phyloP scores from a whole-genome alignment of 805 yeast species.

The Kluyveromyces dobzhanskii region DNA sequence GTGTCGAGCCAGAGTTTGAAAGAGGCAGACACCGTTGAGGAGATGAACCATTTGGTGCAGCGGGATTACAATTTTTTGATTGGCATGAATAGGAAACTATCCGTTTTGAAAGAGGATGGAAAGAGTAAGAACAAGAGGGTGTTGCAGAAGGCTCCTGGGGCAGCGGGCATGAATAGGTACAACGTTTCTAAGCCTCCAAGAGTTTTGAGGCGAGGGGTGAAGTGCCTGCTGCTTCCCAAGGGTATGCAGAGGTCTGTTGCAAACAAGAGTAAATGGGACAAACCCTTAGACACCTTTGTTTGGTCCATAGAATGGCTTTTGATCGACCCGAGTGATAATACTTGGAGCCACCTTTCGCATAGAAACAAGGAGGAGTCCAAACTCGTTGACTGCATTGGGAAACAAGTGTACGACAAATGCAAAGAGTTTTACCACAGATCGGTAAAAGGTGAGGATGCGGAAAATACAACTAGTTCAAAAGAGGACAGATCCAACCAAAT shows the following conservation, averaged over 20 bases:
- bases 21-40: constrained; percentile 30
- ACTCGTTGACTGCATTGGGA: constrained; percentile 27
- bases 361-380: constrained; percentile 29
- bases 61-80: constrained; percentile 76
- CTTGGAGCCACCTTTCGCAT: constrained; percentile 31
- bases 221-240: constrained; percentile 51
- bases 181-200: constrained; percentile 12
- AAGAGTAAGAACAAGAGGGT: constrained; percentile 37
- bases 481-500: constrained; percentile 13
- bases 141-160: constrained; percentile 18
- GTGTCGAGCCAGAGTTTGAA: constrained; percentile 40
- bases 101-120: constrained; percentile 48
- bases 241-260: constrained; percentile 64
- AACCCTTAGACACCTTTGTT: constrained; percentile 46
- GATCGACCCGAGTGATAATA: constrained; percentile 18
- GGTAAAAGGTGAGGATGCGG: constrained; percentile 5
- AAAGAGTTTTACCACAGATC: constrained; percentile 12
- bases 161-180: constrained; percentile 11
- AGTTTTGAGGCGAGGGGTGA: constrained; percentile 53
- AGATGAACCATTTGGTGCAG: constrained; percentile 43
- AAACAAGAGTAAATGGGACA: constrained; percentile 68
- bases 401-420: constrained; percentile 22
- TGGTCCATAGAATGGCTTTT: constrained; percentile 80
- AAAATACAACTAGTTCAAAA: constrained; percentile 5
- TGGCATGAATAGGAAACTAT: constrained; percentile 48